Base-by-base conservation (phyloP, 2,329 filamentous ascomycete species). In the Fusarium hostae region DNA sequence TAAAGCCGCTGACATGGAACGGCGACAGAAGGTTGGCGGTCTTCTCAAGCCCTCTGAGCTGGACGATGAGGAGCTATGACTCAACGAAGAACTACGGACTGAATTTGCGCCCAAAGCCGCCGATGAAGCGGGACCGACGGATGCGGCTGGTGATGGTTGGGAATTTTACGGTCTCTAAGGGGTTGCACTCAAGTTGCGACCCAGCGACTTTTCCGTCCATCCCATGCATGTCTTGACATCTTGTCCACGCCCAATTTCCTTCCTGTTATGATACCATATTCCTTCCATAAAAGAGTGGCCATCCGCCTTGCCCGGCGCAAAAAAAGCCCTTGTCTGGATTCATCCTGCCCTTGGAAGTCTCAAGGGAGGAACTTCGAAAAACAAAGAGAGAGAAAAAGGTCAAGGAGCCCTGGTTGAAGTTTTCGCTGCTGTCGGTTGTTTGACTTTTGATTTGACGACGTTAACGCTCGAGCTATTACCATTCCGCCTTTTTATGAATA, bases 11-110 rank as follows among this genome's bases (percentile, higher is more conserved):
- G 97, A 99, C 81, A 91, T 95, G 77, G 94, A 98, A 82, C 92
- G 95, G 75, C 91, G 94, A 70, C 93, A 95, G 84, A 98, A 97
- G 87, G 94, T 99, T 61, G 95, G 96, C 75, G 96, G 97, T 78
- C 87, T 99, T 68, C 86, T 99, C 78, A 98, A 99, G 86, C 97
- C 96, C 54, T 96, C 94, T n/a, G 96, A 99, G 81, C 89, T 99
- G 79, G 95, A 94, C 73, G 93, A 95, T 76, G 93, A 95, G 78
- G 92, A 95, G 83, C 87, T 95, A 82, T 98, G 94, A 97, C 93
- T 95, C 71, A 84, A 89, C 47, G 81, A 90, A 81, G 91, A 94
- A 80, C 82, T 93, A 50, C 85, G 90, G 75, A 86, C 83, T 59
- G 91, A 93, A 81, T 87, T 86, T 79, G 83, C 84, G 65, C 85